Base-by-base conservation (phyloP, 2,329 filamentous ascomycete genomes). In the Ophiostoma populinum region DNA sequence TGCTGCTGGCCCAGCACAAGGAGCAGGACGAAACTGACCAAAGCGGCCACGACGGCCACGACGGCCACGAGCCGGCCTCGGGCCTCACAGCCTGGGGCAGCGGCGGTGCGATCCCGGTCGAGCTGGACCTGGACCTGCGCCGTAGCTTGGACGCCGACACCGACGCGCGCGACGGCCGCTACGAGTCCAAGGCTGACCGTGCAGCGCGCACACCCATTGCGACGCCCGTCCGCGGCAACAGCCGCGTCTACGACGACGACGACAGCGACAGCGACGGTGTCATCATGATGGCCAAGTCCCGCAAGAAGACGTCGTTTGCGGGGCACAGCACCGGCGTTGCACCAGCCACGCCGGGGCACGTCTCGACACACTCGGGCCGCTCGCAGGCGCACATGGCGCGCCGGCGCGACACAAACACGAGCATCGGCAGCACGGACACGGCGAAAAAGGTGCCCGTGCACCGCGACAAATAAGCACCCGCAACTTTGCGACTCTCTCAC, bases 351-450 rank as follows among this genome's bases (percentile, higher is more conserved):
- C 21, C 21, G 21, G 21, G 21, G 21, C 21, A 11, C 7, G n/a
- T n/a, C n/a, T n/a, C n/a, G 11, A 11, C 24, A 5, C 45, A 51
- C 27, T 10, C 16, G 13, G 25, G 29, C n/a, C 17, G 32, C 16
- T 11, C 55, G 34, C 55, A 54, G 2, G 22, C 28, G 4, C 37
- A 39, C 21, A 31, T 32, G 30, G 53, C 60, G 3, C 56, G 55
- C 40, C 58, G 70, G 38, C 62, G 71, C 21, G 67, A 70, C 43
- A 75, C 70, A 1, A 70, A 72, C 44, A 66, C 65, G 2, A 73
- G 67, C 43, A 65, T 69, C 19, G 66, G 63, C 21, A 75, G 70
- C 47, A 72, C 67, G 1, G 71, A 75, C 45, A 76, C 71, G 28
- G 71, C 71, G 25, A 75, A 73, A 54, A 72, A 71, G 49, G 49